These are phyloP conservation scores for Ambrosia hybrid DNA, from an alignment of 140 eudicot species.

Conservation along the genomic window DNA sequence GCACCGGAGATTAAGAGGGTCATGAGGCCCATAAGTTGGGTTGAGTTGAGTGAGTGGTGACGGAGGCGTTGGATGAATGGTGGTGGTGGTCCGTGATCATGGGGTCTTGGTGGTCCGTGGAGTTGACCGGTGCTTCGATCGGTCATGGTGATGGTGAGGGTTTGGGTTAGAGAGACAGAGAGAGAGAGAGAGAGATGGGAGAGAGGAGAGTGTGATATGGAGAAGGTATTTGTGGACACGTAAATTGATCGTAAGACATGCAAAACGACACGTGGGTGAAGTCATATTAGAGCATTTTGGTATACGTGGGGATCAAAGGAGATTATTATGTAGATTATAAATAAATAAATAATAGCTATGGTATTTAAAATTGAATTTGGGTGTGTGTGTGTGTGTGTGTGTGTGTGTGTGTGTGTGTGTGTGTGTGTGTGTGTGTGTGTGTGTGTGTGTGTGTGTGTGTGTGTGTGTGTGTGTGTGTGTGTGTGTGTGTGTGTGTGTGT, in stretches of 20 bases:
- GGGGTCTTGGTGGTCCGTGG: slow-evolving; percentile 18
- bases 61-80: slow-evolving; percentile 48
- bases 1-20: slow-evolving; percentile 65
- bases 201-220: slow-evolving; percentile 16
- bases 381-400: too few relatives aligned
- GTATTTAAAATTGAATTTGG: too few relatives aligned
- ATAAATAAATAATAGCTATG: too few relatives aligned
- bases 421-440: too few relatives aligned
- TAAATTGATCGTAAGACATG: slow-evolving; percentile 42
- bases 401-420: too few relatives aligned
- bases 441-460: too few relatives aligned
- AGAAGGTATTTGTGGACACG: slow-evolving; percentile 39
- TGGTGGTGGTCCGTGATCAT: slow-evolving; percentile 9
- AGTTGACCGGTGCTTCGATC: slow-evolving; percentile 35
- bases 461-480: too few relatives aligned
- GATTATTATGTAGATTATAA: too few relatives aligned
- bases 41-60: slow-evolving; percentile 61
- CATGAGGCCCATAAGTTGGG: slow-evolving; percentile 67
- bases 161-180: slow-evolving; percentile 12
- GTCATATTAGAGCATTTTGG: neutral
- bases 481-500: too few relatives aligned
- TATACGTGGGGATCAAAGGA: too few relatives aligned
- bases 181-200: neutral
- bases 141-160: slow-evolving; percentile 42
- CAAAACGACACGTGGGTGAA: slow-evolving; percentile 54